phyloP scores from a whole-genome alignment of 768 basidiomycete genomes.

The Xanthoconium purpureum region DNA sequence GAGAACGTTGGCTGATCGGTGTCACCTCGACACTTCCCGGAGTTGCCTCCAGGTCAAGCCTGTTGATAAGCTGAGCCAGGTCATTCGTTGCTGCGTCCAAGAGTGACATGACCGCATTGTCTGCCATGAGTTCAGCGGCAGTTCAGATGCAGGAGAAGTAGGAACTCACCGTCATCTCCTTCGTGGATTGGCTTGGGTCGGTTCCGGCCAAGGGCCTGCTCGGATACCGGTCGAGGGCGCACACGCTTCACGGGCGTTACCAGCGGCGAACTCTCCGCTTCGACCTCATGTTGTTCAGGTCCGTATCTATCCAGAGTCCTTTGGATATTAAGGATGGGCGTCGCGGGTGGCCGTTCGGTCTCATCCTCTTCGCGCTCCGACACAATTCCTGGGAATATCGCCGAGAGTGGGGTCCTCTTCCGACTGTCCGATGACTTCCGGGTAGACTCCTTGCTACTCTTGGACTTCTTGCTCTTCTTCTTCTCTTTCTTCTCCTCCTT shows the following conservation, averaged over 20 bases:
- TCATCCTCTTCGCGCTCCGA: slow-evolving; percentile 19
- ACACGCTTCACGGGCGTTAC: slow-evolving; percentile 40
- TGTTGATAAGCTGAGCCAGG: slow-evolving; percentile 71
- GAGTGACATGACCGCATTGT: slow-evolving; percentile 58
- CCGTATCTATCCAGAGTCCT: slow-evolving; percentile 54
- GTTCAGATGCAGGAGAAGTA: background rate
- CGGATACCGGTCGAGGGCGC: slow-evolving; percentile 59
- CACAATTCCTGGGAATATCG: slow-evolving; percentile 53
- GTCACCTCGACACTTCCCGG: slow-evolving; percentile 53
- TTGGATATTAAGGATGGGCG: slow-evolving; percentile 40
- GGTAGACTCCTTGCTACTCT: slow-evolving; percentile 35
- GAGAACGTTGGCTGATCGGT: slow-evolving; percentile 35
- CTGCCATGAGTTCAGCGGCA: slow-evolving; percentile 7
- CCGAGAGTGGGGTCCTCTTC: slow-evolving; percentile 50
- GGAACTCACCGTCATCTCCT: slow-evolving; percentile 43
- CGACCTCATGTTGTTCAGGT: background rate
- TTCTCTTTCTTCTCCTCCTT: slow-evolving; percentile 22
- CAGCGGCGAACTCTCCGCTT: background rate
- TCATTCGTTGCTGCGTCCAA: slow-evolving; percentile 81
- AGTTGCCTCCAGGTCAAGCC: slow-evolving; percentile 79
- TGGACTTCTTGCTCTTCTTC: slow-evolving; percentile 29
- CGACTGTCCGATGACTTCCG: slow-evolving; percentile 48
- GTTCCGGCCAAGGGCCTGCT: slow-evolving; percentile 51
- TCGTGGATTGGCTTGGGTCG: slow-evolving; percentile 50
- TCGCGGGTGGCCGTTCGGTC: background rate